Percentiles rank a stretch among this genome's conserved stretches.
These are phyloP conservation scores for Podosphaera fusca DNA, from an alignment of 2,329 filamentous ascomycete species.

Conservation along the genomic window DNA sequence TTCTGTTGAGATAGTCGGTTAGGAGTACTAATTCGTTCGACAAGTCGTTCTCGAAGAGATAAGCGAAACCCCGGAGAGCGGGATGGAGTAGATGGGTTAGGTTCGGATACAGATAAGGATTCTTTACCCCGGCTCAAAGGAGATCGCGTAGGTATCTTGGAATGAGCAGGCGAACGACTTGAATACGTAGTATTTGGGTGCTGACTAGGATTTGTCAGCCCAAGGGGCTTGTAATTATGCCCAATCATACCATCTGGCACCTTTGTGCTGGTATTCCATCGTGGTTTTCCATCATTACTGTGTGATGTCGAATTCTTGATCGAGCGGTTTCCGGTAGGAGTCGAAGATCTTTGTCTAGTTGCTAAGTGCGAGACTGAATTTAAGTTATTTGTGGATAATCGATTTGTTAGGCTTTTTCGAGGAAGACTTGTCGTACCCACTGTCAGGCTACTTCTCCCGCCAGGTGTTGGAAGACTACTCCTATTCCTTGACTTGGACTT, in stretches of 20 bases:
- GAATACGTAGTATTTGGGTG: constrained; percentile 9
- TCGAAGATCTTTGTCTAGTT: constrained; percentile 22
- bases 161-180: constrained; percentile 9
- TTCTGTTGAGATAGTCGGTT: constrained; percentile 25
- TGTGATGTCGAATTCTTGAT: constrained; percentile 23
- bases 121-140: constrained; percentile 12
- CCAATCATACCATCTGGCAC: constrained; percentile 38
- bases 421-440: constrained; percentile 16
- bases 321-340: constrained; percentile 23
- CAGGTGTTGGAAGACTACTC: constrained; percentile 20
- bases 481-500: constrained; percentile 11
- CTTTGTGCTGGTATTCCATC: constrained; percentile 51
- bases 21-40: constrained; percentile 19
- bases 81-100: constrained; percentile 13
- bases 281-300: constrained; percentile 34
- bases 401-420: constrained; percentile 15
- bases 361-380: constrained; percentile 18
- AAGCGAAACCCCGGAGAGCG: constrained; percentile 16
- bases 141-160: constrained; percentile 15
- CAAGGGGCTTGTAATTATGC: constrained; percentile 42
- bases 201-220: constrained; percentile 12
- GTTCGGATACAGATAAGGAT: constrained; percentile 11
- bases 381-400: constrained; percentile 19
- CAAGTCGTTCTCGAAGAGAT: constrained; percentile 30
- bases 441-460: constrained; percentile 23